phyloP scores from a whole-genome alignment of 2,329 filamentous ascomycete genomes.

The Cryphonectria radicalis region DNA sequence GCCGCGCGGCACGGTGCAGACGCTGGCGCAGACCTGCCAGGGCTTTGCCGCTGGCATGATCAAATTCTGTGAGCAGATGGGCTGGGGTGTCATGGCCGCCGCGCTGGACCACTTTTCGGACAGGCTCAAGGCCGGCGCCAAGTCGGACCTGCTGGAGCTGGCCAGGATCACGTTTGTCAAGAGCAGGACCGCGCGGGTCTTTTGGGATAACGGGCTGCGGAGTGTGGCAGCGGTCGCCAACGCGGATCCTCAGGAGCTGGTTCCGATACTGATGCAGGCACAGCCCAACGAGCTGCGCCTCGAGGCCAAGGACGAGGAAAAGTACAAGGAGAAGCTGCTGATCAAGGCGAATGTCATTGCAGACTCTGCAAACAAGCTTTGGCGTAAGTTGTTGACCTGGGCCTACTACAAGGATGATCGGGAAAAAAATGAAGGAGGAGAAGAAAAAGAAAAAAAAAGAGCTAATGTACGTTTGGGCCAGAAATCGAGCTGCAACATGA shows the following conservation, averaged over 20 bases:
- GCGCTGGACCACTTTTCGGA: conserved; percentile 78
- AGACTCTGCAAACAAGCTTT: conserved; percentile 69
- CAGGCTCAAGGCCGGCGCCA: conserved; percentile 72
- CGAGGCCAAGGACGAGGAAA: conserved; percentile 60
- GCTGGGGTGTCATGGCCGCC: conserved; percentile 72
- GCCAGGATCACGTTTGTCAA: conserved; percentile 77
- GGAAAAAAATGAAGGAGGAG: too few relatives aligned
- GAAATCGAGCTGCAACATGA: conserved; percentile 57
- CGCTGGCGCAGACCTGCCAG: conserved; percentile 73
- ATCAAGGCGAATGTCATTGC: conserved; percentile 71
- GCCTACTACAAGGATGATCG: conserved; percentile 3
- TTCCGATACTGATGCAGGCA: conserved; percentile 74
- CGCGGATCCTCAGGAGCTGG: conserved; percentile 67
- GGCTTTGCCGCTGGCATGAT: conserved; percentile 81
- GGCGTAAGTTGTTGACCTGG: conserved; percentile 57
- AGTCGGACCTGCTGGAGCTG: conserved; percentile 70
- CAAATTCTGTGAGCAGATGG: conserved; percentile 79
- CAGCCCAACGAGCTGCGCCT: conserved; percentile 68
- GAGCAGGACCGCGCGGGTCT: conserved; percentile 72
- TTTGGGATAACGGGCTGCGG: conserved; percentile 78
- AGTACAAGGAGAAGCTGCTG: conserved; percentile 66
- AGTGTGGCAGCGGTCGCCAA: conserved; percentile 70
- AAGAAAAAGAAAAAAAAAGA: not conserved
- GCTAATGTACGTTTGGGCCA: conserved; percentile 36
- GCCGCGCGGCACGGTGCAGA: conserved; percentile 73